phyloP scores from a whole-genome alignment of 441 rosid genomes.

The Euphorbia schlechtendalii region DNA sequence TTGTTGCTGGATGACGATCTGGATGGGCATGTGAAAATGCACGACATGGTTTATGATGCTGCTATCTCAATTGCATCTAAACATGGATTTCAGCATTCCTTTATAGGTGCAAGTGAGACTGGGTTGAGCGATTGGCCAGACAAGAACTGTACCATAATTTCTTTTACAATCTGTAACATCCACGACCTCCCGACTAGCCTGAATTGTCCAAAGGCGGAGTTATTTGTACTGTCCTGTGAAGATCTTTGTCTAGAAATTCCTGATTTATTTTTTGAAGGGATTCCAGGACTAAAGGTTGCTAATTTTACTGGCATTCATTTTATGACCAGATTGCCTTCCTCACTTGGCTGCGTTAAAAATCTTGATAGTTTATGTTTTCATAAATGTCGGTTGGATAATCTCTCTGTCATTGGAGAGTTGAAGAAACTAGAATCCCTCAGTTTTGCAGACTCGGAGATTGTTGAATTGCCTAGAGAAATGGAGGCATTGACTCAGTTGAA shows the following conservation, averaged over 20 bases:
- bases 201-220: conserved; percentile 7
- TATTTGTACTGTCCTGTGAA: not conserved
- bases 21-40: not conserved
- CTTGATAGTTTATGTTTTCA: conserved; percentile 18
- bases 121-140: not conserved
- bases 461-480: too few species aligned
- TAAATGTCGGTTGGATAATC: conserved; percentile 1
- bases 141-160: not conserved
- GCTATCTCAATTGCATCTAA: conserved; percentile 6
- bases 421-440: conserved; percentile 16
- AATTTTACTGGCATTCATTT: conserved; percentile 1
- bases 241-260: not conserved
- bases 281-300: conserved; percentile 17
- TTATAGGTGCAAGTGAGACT: not conserved
- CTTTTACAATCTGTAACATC: not conserved
- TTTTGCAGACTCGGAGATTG: conserved; percentile 2
- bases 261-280: too few species aligned
- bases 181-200: conserved; percentile 6
- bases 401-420: conserved; percentile 15
- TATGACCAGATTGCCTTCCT: conserved; percentile 9
- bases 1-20: conserved; percentile 1
- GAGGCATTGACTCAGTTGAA: conserved; percentile 3
- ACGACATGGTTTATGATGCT: conserved; percentile 7
- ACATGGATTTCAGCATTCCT: not conserved
- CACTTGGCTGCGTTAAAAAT: conserved; percentile 8